Conservation (phyloP, 352 stramenopile species). For the Pythium brachiatum region DNA sequence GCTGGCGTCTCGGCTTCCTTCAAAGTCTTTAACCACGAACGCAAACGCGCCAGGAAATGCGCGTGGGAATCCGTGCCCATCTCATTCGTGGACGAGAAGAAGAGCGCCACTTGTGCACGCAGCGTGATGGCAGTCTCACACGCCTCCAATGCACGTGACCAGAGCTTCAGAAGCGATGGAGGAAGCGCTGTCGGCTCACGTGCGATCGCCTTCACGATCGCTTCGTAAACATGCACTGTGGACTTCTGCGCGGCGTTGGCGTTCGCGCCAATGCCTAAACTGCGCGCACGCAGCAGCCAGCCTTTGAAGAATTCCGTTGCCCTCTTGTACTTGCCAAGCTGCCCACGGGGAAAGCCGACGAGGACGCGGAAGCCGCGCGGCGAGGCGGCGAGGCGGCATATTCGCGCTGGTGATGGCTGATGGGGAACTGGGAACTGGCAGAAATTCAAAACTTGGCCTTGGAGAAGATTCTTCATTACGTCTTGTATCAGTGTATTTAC, state of each 20-base stretch:
- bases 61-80: neutral
- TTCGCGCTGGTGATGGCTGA: neutral
- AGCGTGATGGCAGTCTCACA: conserved; percentile 1
- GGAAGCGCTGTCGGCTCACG: neutral
- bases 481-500: too few species aligned
- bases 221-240: neutral
- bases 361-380: neutral
- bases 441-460: too few species aligned
- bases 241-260: neutral
- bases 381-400: neutral
- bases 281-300: neutral
- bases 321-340: neutral
- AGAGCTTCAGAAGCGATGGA: neutral
- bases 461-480: too few species aligned
- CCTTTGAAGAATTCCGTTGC: neutral
- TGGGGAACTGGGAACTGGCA: neutral
- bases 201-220: neutral
- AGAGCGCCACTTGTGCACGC: neutral
- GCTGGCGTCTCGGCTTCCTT: neutral
- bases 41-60: neutral
- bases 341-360: neutral
- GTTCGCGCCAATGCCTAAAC: neutral
- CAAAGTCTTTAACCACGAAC: neutral
- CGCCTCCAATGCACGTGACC: neutral
- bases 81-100: neutral